phyloP scores from a whole-genome alignment of 106 monocot species.

The Alisma plantagoaquatica region DNA sequence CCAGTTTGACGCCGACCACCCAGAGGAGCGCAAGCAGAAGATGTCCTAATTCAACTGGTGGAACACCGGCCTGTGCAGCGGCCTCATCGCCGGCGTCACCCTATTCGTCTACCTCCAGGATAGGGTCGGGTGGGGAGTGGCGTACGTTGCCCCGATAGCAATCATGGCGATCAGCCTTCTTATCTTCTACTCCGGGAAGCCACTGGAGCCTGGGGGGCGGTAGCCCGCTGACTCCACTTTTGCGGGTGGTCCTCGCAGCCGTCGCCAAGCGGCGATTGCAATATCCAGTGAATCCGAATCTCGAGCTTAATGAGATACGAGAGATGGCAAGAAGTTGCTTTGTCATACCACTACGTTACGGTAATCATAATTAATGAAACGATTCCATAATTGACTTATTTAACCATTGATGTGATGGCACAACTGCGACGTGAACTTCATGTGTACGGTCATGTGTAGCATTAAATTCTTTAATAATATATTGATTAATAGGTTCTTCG shows the following conservation, averaged over 20 bases:
- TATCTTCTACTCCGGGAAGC: constrained; percentile 35
- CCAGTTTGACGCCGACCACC: constrained; percentile 64
- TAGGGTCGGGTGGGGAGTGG: constrained; percentile 37
- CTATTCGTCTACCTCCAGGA: constrained; percentile 56
- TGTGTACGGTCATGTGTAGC: background rate
- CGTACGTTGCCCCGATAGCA: constrained; percentile 24
- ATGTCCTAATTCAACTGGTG: constrained; percentile 97
- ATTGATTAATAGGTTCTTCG: constrained; percentile 66
- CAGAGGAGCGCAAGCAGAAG: constrained; percentile 47
- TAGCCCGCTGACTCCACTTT: constrained; percentile 49
- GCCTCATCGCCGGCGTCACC: constrained; percentile 50
- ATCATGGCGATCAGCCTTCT: constrained; percentile 31
- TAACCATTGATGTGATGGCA: background rate
- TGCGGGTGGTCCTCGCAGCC: constrained; percentile 43
- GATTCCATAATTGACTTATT: background rate
- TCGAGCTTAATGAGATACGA: constrained; percentile 12
- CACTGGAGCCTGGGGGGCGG: constrained; percentile 41
- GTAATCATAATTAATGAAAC: background rate
- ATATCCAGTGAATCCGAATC: constrained; percentile 32
- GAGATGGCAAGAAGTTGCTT: constrained; percentile 28
- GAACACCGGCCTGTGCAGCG: constrained; percentile 53
- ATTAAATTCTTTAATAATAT: background rate
- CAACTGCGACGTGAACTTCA: background rate
- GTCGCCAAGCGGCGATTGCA: constrained; percentile 33
- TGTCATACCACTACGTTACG: constrained; percentile 46